Percentiles rank a stretch among this genome's conserved stretches.
These are phyloP conservation scores for Penicillium sp. DNA, from an alignment of 2,329 filamentous ascomycete genomes.

Conservation along the genomic window DNA sequence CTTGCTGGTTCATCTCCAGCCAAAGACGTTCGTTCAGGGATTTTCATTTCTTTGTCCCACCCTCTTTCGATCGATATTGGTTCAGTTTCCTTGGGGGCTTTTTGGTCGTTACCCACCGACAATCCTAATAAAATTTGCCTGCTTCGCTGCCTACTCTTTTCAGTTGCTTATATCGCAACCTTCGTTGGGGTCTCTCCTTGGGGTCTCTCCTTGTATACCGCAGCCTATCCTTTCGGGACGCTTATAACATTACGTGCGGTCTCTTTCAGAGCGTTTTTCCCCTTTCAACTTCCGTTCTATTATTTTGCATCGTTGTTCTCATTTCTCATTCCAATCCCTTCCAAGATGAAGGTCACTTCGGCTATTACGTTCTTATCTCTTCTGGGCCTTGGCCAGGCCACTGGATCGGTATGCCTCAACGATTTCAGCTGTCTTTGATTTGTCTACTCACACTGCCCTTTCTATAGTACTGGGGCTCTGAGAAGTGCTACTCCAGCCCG, in stretches of 20 bases:
- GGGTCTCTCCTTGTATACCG: slow-evolving; percentile 13
- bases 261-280: slow-evolving; percentile 2
- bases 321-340: no score
- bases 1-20: slow-evolving; percentile 27
- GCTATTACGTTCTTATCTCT: slow-evolving; percentile 36
- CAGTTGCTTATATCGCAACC: neutral
- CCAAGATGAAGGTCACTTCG: slow-evolving; percentile 29
- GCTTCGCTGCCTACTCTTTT: neutral
- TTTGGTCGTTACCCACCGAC: slow-evolving; percentile 17
- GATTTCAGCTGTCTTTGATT: neutral
- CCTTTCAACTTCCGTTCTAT: slow-evolving; percentile 17
- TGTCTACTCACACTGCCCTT: slow-evolving; percentile 2
- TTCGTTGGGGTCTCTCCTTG: slow-evolving; percentile 8
- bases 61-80: slow-evolving; percentile 7
- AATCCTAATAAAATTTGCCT: slow-evolving; percentile 11
- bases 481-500: slow-evolving; percentile 61
- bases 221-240: slow-evolving; percentile 1
- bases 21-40: slow-evolving; percentile 44
- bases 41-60: slow-evolving; percentile 12
- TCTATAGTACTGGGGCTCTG: slow-evolving; percentile 48
- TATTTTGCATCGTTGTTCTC: no score
- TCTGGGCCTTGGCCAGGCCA: slow-evolving; percentile 45
- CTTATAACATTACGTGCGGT: slow-evolving; percentile 8
- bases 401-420: slow-evolving; percentile 44
- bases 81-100: slow-evolving; percentile 6